Evolutionary conservation across 2,329 filamentous ascomycete genomes (phyloP).

Genomic region (Cryphonectria carpinicola): DNA sequence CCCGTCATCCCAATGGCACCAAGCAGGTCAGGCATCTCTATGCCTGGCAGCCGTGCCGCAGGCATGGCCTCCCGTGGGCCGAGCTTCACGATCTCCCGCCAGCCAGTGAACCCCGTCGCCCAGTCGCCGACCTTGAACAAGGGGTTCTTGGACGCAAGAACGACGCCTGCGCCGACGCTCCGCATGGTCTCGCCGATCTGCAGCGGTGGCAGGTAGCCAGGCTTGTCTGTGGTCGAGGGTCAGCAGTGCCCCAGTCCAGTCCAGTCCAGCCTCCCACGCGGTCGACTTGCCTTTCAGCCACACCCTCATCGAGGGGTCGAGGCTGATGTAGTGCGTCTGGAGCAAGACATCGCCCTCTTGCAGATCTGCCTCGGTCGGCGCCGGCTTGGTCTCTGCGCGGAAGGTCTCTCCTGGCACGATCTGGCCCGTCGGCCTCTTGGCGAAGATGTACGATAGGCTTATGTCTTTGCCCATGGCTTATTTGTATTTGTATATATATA

Average conservation of each 20-base stretch:
- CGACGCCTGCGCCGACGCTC: slow-evolving; percentile 55
- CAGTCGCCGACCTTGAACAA: slow-evolving; percentile 54
- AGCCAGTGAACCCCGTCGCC: slow-evolving; percentile 55
- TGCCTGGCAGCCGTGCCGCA: slow-evolving; percentile 33
- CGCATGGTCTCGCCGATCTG: slow-evolving; percentile 65
- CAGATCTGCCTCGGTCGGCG: slow-evolving; percentile 51
- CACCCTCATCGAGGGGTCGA: slow-evolving; percentile 68
- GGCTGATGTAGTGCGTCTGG: slow-evolving; percentile 56
- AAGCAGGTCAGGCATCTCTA: slow-evolving; percentile 53
- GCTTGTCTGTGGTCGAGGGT: slow-evolving; percentile 19
- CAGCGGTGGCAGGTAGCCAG: slow-evolving; percentile 63
- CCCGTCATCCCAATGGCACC: slow-evolving; percentile 63
- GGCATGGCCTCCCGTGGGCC: slow-evolving; percentile 48
- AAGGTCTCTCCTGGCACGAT: slow-evolving; percentile 72
- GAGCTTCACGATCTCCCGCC: slow-evolving; percentile 59
- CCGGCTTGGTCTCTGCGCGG: slow-evolving; percentile 52
- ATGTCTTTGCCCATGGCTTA: slow-evolving; percentile 25
- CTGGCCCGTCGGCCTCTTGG: slow-evolving; percentile 61
- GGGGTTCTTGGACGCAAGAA: slow-evolving; percentile 52
- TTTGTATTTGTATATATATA: no score
- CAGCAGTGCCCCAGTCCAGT: neutral
- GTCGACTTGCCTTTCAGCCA: slow-evolving; percentile 54
- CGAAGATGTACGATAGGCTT: slow-evolving; percentile 49
- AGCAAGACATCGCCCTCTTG: slow-evolving; percentile 59
- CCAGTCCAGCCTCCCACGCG: neutral